Evolutionary conservation across 108 stramenopile genomes (phyloP), one percentile per base, ranked within the genome.

Genomic region (Cyclotella kingstonii): DNA sequence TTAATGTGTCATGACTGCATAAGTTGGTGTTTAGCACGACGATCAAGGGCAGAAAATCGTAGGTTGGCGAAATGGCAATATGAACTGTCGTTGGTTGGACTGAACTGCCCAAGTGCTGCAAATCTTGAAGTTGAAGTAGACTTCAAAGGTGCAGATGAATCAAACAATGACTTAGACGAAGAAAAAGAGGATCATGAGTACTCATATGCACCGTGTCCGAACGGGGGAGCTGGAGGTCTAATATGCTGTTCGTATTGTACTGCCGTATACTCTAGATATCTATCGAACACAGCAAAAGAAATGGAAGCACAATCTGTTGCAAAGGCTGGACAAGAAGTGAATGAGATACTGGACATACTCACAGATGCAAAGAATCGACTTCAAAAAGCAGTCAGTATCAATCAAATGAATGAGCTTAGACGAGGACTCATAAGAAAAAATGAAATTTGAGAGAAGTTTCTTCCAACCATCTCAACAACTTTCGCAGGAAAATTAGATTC

Each of bases 191-290:
- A n/a, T n/a, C n/a, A n/a, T n/a, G n/a, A n/a, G n/a, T n/a, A n/a
- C n/a, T n/a, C 58, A 31, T 53, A 77, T 40, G 42, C 73, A 52
- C 38, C 78, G 8, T 93, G 92, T 72, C 85, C 89, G n/a, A 70
- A 39, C 34, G 87, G 85, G n/a, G 91, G 92, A 10, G 85, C 92
- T 5, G 85, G 86, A 17, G 92, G 92, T 10, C 68, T 89, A 11
- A 85, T 89, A 60, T 93, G 92, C 53, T 93, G 92, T 51, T 39
- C 81, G 8, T 39, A 45, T 36, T 93, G 89, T 42, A 63, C 82
- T 30, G 69, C 73, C 22, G 42, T 78, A 34, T 93, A 89, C 65
- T 84, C 87, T 12, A 28, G 51, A 49, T 73, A 64, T 39, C 63
- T 70, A 9, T 44, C 81, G 33, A 54, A 80, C 30, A 68, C 67